Evolutionary conservation across 441 rosid genomes (phyloP), one percentile per base, ranked within the genome.

Genomic region (Breynia disticha): DNA sequence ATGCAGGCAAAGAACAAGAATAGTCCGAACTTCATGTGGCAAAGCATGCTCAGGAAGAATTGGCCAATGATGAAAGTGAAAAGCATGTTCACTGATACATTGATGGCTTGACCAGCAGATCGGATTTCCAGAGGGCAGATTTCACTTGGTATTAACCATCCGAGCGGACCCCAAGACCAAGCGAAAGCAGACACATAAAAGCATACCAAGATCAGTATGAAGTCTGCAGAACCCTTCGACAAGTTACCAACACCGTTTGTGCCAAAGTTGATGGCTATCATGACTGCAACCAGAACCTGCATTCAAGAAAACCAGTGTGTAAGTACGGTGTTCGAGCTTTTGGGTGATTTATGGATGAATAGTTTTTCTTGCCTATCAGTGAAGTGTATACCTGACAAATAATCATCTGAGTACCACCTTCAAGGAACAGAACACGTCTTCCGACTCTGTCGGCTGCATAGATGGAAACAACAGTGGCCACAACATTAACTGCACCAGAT

Each of bases 141-240:
- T 16, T 68, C 72, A 44, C 68, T 62, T 0, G 73, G 89, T n/a
- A 70, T 68, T 39, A 85, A 19, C 90, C 90, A 85, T 22, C 87
- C 94, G 52, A 85, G 60, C 7, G 94, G 87, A 15, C 90, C 90
- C 90, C 94, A 85, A 0, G 95, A 85, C 95, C 95, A 82, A 2
- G 87, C 84, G 48, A 80, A 86, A 11, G 82, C 87, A 1, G 82
- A 80, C 12, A 85, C 95, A 12, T 72, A 82, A 3, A 50, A n/a
- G 32, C 87, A 85, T 19, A 82, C 75, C 49, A 82, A 60, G 39
- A 71, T 21, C 48, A 85, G 56, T 1, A 85, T 20, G 10, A 66
- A 1, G 46, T 80, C 45, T 18, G 90, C 86, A 49, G 62, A 63
- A 1, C 12, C 0, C 21, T 41, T 67, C 21, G 82, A 22, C 44